Base-by-base conservation (phyloP, 257 asterid genomes). In the Ilex asprella region DNA sequence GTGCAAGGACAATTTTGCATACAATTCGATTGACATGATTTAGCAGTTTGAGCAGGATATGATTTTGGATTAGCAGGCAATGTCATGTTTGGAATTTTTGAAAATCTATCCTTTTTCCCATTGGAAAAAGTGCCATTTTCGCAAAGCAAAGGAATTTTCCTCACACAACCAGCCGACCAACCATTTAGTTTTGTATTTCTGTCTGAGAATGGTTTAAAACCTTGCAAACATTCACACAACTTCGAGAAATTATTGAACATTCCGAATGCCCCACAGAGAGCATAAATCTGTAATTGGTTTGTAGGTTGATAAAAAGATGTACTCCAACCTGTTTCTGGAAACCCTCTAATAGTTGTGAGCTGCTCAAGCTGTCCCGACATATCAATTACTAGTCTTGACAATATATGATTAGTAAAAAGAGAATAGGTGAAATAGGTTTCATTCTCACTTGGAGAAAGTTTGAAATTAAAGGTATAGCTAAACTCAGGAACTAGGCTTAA, bases 181-280 rank as follows among this genome's bases (percentile, higher is more conserved):
- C 51, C 69, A 7, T 52, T 41, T 63, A 16, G 31, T 35, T 30
- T 27, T 12, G 30, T 66, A 10, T 30, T 51, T 55, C 44, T 53
- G 56, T 16, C 10, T 1, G 70, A 44, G 7, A 64, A 41, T 7
- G 53, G 61, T 16, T 30, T 51, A 49, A 76, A 76, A 7, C 85
- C 79, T 14, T 9, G 66, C 57, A 76, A 59, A 54, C 85, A 79
- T 12, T 58, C 58, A 64, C 85, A 80, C 5, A 65, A 2, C 31
- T 12, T 12, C 31, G 52, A 16, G 10, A 55, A 10, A 3, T 8
- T 55, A 10, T 10, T 39, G 55, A 27, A 62, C 39, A 65, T 10
- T 31, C 82, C 68, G 49, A 77, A 80, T 35, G 54, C 75, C 15
- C 82, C 82, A 64, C 80, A 77, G 16, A 61, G 58, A 39, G 59